These are phyloP conservation scores for Telopea speciosissima DNA, from an alignment of 177 flowering plant genomes.

Conservation along the genomic window DNA sequence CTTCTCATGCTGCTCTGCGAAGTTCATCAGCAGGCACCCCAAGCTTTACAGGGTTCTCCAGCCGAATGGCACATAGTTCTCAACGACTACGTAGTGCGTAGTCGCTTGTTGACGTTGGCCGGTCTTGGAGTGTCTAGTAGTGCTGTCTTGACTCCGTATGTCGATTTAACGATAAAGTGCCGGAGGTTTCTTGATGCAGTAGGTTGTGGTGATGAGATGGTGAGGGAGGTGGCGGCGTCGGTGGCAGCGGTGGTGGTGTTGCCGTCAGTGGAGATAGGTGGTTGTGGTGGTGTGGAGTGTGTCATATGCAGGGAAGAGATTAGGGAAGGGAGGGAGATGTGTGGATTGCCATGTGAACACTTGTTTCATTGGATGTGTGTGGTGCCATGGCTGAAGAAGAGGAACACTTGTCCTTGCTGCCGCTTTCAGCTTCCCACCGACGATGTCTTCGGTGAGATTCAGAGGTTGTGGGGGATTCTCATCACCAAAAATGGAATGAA, in stretches of 20 bases:
- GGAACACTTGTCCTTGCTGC: conserved; percentile 88
- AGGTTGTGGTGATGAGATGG: conserved; percentile 19
- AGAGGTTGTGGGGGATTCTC: conserved; percentile 64
- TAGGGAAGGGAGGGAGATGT: conserved; percentile 60
- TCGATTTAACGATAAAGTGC: conserved; percentile 44
- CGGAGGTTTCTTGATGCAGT: conserved; percentile 34
- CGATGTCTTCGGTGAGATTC: conserved; percentile 71
- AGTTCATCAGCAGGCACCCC: conserved; percentile 43
- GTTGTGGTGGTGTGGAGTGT: conserved; percentile 34
- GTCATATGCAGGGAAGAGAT: conserved; percentile 77
- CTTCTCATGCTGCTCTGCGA: conserved; percentile 74
- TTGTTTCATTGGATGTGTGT: conserved; percentile 84
- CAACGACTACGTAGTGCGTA: conserved; percentile 15
- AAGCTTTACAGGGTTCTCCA: conserved; percentile 21
- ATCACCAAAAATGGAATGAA: conserved; percentile 20
- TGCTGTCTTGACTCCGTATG: conserved; percentile 31
- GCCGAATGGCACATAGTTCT: conserved; percentile 41
- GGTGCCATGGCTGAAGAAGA: conserved; percentile 68
- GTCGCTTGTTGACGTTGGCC: conserved; percentile 27
- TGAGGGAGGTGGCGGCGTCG: conserved; percentile 46
- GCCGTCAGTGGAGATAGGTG: conserved; percentile 41
- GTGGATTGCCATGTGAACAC: conserved; percentile 80
- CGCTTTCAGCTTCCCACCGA: conserved; percentile 72
- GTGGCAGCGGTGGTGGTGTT: conserved; percentile 56
- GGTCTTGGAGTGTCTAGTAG: conserved; percentile 28